Evolutionary conservation across 2,329 filamentous ascomycete genomes (phyloP), one percentile per base, ranked within the genome.

Genomic region (Teratosphaeria destructans): DNA sequence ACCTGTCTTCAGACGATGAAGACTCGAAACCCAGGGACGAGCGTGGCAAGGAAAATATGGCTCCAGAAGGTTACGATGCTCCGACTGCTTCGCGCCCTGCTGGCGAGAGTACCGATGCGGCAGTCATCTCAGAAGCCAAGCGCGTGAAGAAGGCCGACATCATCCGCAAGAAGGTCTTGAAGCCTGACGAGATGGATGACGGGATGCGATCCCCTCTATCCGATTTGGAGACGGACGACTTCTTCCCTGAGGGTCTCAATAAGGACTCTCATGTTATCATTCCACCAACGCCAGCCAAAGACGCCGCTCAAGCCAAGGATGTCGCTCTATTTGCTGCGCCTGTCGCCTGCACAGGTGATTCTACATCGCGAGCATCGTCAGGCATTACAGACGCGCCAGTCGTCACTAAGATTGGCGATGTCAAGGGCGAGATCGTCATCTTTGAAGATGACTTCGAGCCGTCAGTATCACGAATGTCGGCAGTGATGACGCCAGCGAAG

Each of bases 11-110:
- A 26, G 92, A 96, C 67, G 92, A 96, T 72, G 88, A 92, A 73
- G 82, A 82, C 69, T 75, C 70, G 79, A 79, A 76, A 60, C 70
- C 72, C 35, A 82, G 89, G 65, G 81, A 83, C 54, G 74, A 77
- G 60, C 80, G 84, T 35, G 89, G 90, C 69, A 99, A 99, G 79
- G 93, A 99, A 78, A 99, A 99, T 70, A 85, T 96, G 19, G 89
- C 93, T 4, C 93, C 93, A 5, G 74, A 75, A 1, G 77, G 75
- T 57, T 79, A 72, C 58, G 69, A 71, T 60, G 66, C 66, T 5
- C 65, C 66, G 8, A 59, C 61, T 43, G 67, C 66, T 27, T 68
- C 68, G 49, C 60, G 61, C 16, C 57, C 62, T 10, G 61, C 59
- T 16, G 58, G 37, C 12, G 59, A 57, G 19, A 47, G 57, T 10